These are phyloP conservation scores for Multifurca ochricompacta DNA, from an alignment of 768 basidiomycete genomes.

Conservation along the genomic window DNA sequence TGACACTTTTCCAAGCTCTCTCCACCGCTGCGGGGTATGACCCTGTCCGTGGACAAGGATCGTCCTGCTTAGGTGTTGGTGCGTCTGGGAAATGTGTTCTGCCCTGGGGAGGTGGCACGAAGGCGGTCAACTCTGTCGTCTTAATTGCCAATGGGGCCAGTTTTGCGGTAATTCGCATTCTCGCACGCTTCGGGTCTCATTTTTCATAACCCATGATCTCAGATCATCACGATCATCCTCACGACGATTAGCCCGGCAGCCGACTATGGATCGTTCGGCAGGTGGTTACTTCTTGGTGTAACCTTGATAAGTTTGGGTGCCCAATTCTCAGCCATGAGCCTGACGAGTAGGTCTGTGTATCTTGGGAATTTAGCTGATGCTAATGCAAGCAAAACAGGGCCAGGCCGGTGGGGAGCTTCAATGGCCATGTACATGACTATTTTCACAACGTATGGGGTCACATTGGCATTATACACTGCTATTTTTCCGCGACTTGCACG, in stretches of 20 bases:
- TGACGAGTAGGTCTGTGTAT: conserved; percentile 58
- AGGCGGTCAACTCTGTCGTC: conserved; percentile 64
- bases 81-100: conserved; percentile 69
- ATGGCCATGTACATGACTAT: conserved; percentile 77
- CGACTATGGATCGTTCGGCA: conserved; percentile 69
- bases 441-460: conserved; percentile 72
- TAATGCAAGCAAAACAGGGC: conserved; percentile 31
- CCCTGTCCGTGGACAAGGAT: conserved; percentile 57
- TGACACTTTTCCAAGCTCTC: conserved; percentile 66
- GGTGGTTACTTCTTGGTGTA: conserved; percentile 63
- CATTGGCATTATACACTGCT: conserved; percentile 74
- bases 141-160: conserved; percentile 69
- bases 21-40: conserved; percentile 66
- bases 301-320: conserved; percentile 74
- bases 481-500: conserved; percentile 72
- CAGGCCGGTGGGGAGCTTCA: conserved; percentile 58
- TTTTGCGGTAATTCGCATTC: conserved; percentile 48
- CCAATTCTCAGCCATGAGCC: conserved; percentile 66
- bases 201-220: neutral
- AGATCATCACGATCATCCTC: conserved; percentile 73
- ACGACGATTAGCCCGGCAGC: conserved; percentile 64
- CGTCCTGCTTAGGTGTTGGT: conserved; percentile 45
- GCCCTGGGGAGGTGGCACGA: conserved; percentile 68
- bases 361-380: too few species aligned
- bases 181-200: too few species aligned